Conservation (phyloP, 208 protist genomes). For the Acanthamoeba castellanii region DNA sequence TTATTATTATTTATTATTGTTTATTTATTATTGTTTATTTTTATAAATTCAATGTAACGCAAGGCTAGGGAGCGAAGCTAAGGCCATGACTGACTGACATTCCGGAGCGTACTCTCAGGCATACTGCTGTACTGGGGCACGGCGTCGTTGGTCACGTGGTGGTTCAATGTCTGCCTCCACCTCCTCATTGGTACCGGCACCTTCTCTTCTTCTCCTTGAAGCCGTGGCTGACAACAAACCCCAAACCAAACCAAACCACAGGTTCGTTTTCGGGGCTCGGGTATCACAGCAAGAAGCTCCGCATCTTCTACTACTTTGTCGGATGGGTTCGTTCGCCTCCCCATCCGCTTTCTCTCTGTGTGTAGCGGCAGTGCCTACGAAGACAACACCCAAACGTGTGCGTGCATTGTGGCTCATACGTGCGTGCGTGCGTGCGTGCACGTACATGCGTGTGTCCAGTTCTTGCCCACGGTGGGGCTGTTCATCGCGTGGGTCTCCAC, state of each 20-base stretch:
- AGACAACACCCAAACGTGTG: too few relatives aligned
- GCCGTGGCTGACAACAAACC: background rate
- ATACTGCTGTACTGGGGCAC: constrained; percentile 20
- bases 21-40: background rate
- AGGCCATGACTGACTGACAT: too few relatives aligned
- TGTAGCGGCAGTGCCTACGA: too few relatives aligned
- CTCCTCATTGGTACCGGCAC: background rate
- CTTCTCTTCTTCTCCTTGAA: too few relatives aligned
- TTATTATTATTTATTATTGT: background rate
- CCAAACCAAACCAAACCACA: background rate
- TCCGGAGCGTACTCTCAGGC: background rate
- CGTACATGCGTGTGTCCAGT: background rate
- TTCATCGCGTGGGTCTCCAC: background rate
- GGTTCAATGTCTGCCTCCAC: constrained; percentile 13
- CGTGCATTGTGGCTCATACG: too few relatives aligned
- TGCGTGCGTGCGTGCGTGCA: too few relatives aligned
- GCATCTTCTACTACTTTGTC: background rate
- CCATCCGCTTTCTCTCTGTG: too few relatives aligned
- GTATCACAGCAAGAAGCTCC: background rate
- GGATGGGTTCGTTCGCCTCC: background rate
- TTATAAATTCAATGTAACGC: background rate
- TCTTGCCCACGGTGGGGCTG: background rate
- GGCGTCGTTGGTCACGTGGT: background rate
- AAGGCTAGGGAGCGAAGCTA: too few relatives aligned
- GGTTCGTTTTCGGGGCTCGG: background rate